A percentile compares a stretch with the other conserved stretches of the same genome.
Evolutionary conservation across 2,329 filamentous ascomycete species (phyloP).

Genomic region (Botrytis porri): DNA sequence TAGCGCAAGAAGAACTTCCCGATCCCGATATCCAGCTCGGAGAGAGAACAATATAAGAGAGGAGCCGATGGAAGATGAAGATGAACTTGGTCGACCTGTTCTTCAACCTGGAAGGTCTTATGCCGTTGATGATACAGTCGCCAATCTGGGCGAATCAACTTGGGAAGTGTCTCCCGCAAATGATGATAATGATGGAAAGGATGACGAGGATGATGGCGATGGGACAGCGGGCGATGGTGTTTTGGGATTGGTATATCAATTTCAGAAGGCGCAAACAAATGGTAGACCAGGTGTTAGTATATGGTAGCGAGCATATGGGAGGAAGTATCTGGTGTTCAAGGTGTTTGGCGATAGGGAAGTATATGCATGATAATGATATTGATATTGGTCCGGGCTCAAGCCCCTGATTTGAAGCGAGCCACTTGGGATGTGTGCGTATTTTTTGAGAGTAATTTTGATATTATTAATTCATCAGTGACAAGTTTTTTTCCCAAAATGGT

Average conservation of each 20-base stretch:
- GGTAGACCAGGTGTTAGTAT: constrained; percentile 43
- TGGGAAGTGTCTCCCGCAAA: constrained; percentile 42
- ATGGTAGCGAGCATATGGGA: constrained; percentile 24
- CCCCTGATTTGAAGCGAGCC: constrained; percentile 6
- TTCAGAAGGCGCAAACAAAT: constrained; percentile 59
- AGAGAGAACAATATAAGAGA: constrained; percentile 49
- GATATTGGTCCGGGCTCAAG: not conserved
- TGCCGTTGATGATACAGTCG: constrained; percentile 34
- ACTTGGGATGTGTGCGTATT: not conserved
- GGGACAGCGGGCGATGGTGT: constrained; percentile 54
- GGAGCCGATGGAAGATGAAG: constrained; percentile 50
- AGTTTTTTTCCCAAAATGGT: no score
- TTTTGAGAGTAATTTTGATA: not conserved
- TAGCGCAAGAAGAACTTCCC: constrained; percentile 47
- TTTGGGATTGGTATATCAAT: constrained; percentile 63
- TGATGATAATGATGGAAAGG: constrained; percentile 38
- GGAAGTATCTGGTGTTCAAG: constrained; percentile 14
- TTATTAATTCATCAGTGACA: not conserved
- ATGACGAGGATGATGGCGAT: constrained; percentile 47
- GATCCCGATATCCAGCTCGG: constrained; percentile 47
- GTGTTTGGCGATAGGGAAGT: not conserved
- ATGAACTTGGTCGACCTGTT: constrained; percentile 32
- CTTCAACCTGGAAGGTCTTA: constrained; percentile 8
- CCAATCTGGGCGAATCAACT: constrained; percentile 43
- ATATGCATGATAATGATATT: not conserved